phyloP scores from a whole-genome alignment of 257 asterid species.

The Hygrophila difformis region DNA sequence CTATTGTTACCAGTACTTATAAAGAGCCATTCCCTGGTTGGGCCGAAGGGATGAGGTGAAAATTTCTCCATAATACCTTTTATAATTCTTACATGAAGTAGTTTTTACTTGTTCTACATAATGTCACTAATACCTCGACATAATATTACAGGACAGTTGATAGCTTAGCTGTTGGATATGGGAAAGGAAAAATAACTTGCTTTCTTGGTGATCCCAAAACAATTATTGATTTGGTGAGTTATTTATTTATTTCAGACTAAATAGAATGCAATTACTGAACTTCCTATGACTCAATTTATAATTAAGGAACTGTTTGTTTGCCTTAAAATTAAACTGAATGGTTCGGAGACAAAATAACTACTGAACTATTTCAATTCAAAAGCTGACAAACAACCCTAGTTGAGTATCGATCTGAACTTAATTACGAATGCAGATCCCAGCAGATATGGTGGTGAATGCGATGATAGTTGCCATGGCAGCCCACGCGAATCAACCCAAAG shows the following conservation, averaged over 20 bases:
- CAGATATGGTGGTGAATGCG: slow-evolving; percentile 92
- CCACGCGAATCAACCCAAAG: slow-evolving; percentile 32
- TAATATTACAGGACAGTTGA: slow-evolving; percentile 43
- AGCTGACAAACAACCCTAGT: no score
- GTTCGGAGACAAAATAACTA: no score
- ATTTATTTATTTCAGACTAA: not conserved
- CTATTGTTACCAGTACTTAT: slow-evolving; percentile 69
- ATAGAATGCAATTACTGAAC: no score
- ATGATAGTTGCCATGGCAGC: slow-evolving; percentile 71
- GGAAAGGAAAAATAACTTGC: slow-evolving; percentile 39
- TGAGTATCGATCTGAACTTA: no score
- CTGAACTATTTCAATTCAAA: no score
- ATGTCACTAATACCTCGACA: no score
- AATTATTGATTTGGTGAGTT: slow-evolving; percentile 59
- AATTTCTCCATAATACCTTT: not conserved
- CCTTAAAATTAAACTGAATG: not conserved
- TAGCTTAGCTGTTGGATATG: slow-evolving; percentile 78
- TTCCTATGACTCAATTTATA: no score
- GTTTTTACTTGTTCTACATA: not conserved
- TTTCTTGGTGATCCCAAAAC: slow-evolving; percentile 58
- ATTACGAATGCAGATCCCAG: slow-evolving; percentile 86
- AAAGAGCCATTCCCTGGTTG: slow-evolving; percentile 86
- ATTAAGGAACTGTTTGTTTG: no score
- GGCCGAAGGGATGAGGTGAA: slow-evolving; percentile 82
- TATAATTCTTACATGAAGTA: not conserved